Percentiles rank a stretch among this genome's conserved stretches.
Conservation (phyloP, 2,329 filamentous ascomycete genomes). For the Leptoxyphium fumago region DNA sequence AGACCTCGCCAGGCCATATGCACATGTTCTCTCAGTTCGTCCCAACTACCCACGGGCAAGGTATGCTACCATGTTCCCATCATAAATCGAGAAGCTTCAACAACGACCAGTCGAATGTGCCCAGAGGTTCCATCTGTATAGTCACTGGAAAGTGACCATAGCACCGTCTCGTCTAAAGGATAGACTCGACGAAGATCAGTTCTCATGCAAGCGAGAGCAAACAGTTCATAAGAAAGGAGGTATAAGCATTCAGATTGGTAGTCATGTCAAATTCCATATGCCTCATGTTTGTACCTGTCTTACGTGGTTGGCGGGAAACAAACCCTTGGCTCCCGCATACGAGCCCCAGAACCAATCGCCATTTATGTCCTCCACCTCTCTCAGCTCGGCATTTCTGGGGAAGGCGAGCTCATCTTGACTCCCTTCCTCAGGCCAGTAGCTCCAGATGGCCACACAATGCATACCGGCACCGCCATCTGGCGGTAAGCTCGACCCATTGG, state of each 20-base stretch:
- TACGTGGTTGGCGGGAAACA: constrained; percentile 73
- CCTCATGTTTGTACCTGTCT: constrained; percentile 20
- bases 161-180: too few species aligned
- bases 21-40: too few species aligned
- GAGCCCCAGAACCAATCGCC: constrained; percentile 81
- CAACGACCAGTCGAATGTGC: too few species aligned
- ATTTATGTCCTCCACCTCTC: constrained; percentile 75
- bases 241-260: too few species aligned
- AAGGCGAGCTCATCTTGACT: constrained; percentile 68
- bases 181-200: too few species aligned
- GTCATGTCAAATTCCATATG: background rate
- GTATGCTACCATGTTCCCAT: too few species aligned
- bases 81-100: too few species aligned
- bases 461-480: constrained; percentile 61
- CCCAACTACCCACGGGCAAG: too few species aligned
- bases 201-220: too few species aligned
- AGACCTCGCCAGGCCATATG: background rate
- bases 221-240: too few species aligned
- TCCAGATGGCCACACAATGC: constrained; percentile 52
- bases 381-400: constrained; percentile 67
- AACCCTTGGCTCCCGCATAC: constrained; percentile 64
- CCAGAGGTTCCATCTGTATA: too few species aligned
- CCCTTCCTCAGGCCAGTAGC: constrained; percentile 55
- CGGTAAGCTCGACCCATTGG: constrained; percentile 20
- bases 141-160: too few species aligned